Evolutionary conservation across 768 basidiomycete species (phyloP).

Genomic region (Gloeopeniophorella convolvens): DNA sequence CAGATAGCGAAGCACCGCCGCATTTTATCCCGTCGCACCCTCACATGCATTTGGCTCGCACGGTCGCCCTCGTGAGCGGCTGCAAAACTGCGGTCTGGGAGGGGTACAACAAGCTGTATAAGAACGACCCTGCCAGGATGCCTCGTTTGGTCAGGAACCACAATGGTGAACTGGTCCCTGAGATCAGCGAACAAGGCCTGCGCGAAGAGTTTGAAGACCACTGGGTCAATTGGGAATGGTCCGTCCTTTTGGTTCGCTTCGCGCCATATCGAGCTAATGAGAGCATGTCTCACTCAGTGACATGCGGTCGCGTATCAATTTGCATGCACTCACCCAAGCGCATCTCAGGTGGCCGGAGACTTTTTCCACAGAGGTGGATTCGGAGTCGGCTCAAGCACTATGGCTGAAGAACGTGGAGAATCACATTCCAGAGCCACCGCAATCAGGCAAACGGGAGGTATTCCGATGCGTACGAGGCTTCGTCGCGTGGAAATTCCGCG

Average conservation of each 20-base stretch:
- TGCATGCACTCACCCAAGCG: slow-evolving; percentile 43
- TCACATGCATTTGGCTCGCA: slow-evolving; percentile 61
- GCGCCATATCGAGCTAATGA: neutral
- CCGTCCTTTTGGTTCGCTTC: slow-evolving; percentile 2
- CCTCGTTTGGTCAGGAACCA: slow-evolving; percentile 29
- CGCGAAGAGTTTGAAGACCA: slow-evolving; percentile 59
- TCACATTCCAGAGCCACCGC: neutral
- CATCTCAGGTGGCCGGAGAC: slow-evolving; percentile 50
- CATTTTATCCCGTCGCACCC: slow-evolving; percentile 38
- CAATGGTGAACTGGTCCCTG: slow-evolving; percentile 8
- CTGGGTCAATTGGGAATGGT: slow-evolving; percentile 71
- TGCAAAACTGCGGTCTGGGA: slow-evolving; percentile 69
- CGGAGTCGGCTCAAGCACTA: slow-evolving; percentile 41
- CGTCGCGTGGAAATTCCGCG: slow-evolving; percentile 18
- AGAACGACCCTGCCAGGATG: slow-evolving; percentile 27
- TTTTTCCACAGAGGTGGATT: slow-evolving; percentile 22
- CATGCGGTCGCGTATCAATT: slow-evolving; percentile 65
- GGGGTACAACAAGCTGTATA: slow-evolving; percentile 48
- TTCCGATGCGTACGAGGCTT: slow-evolving; percentile 20
- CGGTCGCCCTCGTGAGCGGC: slow-evolving; percentile 46
- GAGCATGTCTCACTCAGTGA: slow-evolving; percentile 42
- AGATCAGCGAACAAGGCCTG: slow-evolving; percentile 27
- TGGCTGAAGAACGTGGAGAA: slow-evolving; percentile 38
- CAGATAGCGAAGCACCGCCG: slow-evolving; percentile 20
- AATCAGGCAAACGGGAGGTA: neutral